phyloP scores from a whole-genome alignment of 768 basidiomycete genomes.

The Tephrocybe rancida region DNA sequence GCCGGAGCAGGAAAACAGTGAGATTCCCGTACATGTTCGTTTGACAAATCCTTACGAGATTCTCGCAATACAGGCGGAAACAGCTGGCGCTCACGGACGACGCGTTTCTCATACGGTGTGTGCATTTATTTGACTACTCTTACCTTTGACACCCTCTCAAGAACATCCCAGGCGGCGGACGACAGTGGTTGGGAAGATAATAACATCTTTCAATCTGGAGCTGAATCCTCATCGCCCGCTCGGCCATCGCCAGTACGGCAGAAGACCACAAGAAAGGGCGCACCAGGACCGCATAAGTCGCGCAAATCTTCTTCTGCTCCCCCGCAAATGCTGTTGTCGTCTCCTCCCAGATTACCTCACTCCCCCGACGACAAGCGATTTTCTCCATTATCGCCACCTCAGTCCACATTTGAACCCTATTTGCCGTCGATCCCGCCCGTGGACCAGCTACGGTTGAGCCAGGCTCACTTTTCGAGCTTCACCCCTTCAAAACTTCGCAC shows the following conservation, averaged over 20 bases:
- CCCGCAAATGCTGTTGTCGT: conserved; percentile 48
- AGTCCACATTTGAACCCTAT: conserved; percentile 57
- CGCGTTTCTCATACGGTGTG: conserved; percentile 52
- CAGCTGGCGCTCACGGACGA: conserved; percentile 53
- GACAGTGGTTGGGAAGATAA: conserved; percentile 92
- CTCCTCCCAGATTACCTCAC: conserved; percentile 39
- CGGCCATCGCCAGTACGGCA: conserved; percentile 59
- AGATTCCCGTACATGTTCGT: conserved; percentile 12
- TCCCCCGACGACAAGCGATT: conserved; percentile 16
- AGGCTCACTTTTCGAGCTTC: conserved; percentile 9
- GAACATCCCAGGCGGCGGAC: conserved; percentile 42
- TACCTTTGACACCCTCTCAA: conserved; percentile 2
- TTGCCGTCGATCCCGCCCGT: conserved; percentile 35
- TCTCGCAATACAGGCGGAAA: conserved; percentile 38
- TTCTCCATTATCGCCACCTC: conserved; percentile 46
- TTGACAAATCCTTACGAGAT: conserved; percentile 6
- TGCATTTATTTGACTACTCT: conserved; percentile 9
- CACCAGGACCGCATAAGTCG: conserved; percentile 43
- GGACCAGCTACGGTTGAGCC: conserved; percentile 28
- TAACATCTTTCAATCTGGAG: conserved; percentile 89
- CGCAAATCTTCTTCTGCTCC: conserved; percentile 77
- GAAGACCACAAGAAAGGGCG: conserved; percentile 43
- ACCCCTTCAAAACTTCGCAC: conserved; percentile 1
- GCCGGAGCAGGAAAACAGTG: conserved; percentile 62
- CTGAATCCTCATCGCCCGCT: conserved; percentile 80